Evolutionary conservation across 2,329 filamentous ascomycete genomes (phyloP).

Genomic region (Lachnellula arida): DNA sequence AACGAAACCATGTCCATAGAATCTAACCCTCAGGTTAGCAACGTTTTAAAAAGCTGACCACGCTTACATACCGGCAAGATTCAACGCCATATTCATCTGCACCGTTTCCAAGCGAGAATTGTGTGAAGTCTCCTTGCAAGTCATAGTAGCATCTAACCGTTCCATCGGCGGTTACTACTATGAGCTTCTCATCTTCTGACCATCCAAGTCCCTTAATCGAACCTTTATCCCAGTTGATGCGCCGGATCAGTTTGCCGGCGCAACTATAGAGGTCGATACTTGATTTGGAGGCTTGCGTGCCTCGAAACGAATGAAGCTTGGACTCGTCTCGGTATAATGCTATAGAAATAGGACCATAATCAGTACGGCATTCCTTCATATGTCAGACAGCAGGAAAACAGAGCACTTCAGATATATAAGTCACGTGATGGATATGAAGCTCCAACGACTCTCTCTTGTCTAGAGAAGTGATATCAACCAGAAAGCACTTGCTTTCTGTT

Average conservation of each 20-base stretch:
- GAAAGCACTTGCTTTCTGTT: too few species aligned
- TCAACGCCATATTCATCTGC: conserved; percentile 83
- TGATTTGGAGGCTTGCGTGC: conserved; percentile 66
- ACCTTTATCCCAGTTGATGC: conserved; percentile 88
- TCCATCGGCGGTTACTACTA: conserved; percentile 85
- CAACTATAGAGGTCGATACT: conserved; percentile 94
- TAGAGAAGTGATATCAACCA: background rate
- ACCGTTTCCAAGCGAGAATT: conserved; percentile 86
- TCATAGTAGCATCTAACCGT: conserved; percentile 84
- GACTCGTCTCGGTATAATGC: conserved; percentile 84
- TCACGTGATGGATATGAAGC: background rate
- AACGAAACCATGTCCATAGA: conserved; percentile 90
- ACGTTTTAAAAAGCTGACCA: background rate
- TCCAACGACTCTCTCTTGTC: background rate
- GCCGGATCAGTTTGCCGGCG: conserved; percentile 80
- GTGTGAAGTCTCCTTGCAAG: conserved; percentile 90
- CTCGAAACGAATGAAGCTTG: conserved; percentile 75
- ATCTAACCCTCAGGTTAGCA: conserved; percentile 36
- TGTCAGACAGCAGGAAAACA: background rate
- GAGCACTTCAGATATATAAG: background rate
- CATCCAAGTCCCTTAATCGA: conserved; percentile 85
- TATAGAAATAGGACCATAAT: conserved; percentile 38
- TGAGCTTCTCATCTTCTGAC: conserved; percentile 90
- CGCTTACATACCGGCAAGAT: conserved; percentile 58
- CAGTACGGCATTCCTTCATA: background rate